Evolutionary conservation across 2,329 filamentous ascomycete genomes (phyloP).

Genomic region (Monosporascus sp.): DNA sequence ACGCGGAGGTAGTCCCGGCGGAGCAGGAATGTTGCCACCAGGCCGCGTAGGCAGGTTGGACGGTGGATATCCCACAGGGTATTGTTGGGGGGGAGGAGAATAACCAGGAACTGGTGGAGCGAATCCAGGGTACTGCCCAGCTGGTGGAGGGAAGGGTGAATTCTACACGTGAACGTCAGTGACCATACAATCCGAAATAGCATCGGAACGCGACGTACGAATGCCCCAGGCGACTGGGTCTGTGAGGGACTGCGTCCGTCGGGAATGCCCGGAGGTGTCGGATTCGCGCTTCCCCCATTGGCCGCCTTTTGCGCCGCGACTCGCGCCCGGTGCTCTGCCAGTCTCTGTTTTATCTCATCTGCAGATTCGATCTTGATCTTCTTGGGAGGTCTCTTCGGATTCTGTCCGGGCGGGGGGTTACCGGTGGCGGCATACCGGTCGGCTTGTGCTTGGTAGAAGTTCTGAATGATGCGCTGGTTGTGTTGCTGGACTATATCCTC

Average conservation of each 20-base stretch:
- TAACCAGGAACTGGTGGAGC: conserved; percentile 32
- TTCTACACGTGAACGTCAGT: conserved; percentile 23
- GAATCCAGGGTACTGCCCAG: conserved; percentile 32
- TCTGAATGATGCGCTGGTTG: conserved; percentile 78
- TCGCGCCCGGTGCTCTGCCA: conserved; percentile 72
- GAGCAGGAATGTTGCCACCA: conserved; percentile 33
- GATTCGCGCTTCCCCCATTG: conserved; percentile 45
- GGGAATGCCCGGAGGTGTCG: conserved; percentile 43
- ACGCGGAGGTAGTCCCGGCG: conserved; percentile 40
- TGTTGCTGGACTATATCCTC: conserved; percentile 79
- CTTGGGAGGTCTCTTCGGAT: conserved; percentile 61
- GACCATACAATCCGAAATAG: conserved; percentile 1
- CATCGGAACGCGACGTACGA: conserved; percentile 46
- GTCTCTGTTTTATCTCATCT: conserved; percentile 73
- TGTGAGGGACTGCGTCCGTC: conserved; percentile 47
- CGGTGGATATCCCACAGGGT: conserved; percentile 33
- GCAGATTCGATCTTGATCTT: conserved; percentile 69
- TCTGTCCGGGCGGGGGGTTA: conserved; percentile 69
- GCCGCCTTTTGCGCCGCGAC: conserved; percentile 55
- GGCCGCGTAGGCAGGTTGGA: conserved; percentile 44
- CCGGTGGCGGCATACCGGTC: conserved; percentile 78
- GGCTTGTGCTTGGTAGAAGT: conserved; percentile 80
- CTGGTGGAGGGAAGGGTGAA: conserved; percentile 40
- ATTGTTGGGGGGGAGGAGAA: conserved; percentile 29
- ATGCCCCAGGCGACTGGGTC: conserved; percentile 47